Base-by-base conservation (phyloP, 139 green algal genomes). In the Chlorella sorokiniana region DNA sequence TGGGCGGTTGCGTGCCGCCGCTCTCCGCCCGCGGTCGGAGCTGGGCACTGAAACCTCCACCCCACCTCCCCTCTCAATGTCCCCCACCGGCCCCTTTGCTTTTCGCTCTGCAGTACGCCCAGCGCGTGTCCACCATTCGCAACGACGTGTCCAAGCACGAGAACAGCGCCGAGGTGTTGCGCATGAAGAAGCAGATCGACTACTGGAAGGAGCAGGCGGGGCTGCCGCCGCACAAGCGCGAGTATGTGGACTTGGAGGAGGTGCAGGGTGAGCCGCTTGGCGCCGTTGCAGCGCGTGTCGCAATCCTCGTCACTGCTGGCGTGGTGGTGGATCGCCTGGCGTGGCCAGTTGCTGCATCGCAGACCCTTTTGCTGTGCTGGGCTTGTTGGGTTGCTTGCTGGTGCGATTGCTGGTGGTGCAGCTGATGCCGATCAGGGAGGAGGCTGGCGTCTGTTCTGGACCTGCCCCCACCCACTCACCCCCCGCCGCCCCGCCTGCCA, bases 141-240 rank as follows among this genome's bases (percentile, higher is more conserved):
- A 98, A 98, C 87, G 87, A 95, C 41, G 90, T 93, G 29, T 85
- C 78, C 41, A 94, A 96, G 84, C 93, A 98, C 78, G 93, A 98
- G 85, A 76, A 83, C 42, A 94, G 81, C 83, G 95, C 96, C 82
- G 96, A 98, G 75, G 87, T 98, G 56, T 51, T 93, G 65, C 86
- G 86, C 71, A 76, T 99, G 69, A 90, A 91, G 81, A 92, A 94
- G 87, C 76, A 91, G 85, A 79, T 99, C n/a, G 93, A 97, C 31
- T 91, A 94, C 82, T 98, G 74, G 96, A 98, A 98, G 89, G 92
- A 97, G 88, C 92, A 97, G 86, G 96, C 95, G 1, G 95, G 95
- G 9, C 83, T 98, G 77, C 82, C 90, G 1, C 85, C 90, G 0
- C 89, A 95, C 42, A 84, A 90, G 79, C 89, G 92, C 41, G 84